Percentiles rank a stretch among this genome's conserved stretches.
phyloP scores from a whole-genome alignment of 2,329 filamentous ascomycete genomes.

The Tolypocladium tropicale region DNA sequence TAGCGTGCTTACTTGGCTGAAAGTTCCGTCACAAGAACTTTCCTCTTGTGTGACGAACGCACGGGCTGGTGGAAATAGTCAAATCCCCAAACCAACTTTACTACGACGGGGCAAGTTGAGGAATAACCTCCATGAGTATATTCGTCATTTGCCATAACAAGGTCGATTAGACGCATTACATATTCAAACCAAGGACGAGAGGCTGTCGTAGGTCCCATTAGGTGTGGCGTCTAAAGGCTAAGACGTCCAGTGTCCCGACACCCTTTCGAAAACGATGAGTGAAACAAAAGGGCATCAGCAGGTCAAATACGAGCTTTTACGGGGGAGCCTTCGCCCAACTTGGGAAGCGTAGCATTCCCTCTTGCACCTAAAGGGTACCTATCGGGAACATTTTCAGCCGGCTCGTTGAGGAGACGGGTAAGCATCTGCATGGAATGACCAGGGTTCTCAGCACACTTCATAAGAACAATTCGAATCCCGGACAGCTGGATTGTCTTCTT shows the following conservation, averaged over 20 bases:
- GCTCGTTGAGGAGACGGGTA: neutral
- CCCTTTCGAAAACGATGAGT: neutral
- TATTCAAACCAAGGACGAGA: too few species aligned
- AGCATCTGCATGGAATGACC: neutral
- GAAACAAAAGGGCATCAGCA: neutral
- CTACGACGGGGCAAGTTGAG: too few species aligned
- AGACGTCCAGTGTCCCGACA: neutral
- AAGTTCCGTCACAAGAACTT: too few species aligned
- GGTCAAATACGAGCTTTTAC: neutral
- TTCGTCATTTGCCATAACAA: too few species aligned
- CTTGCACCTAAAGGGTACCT: neutral
- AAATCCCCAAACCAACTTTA: too few species aligned
- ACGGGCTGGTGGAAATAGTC: too few species aligned
- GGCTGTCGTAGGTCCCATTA: too few species aligned
- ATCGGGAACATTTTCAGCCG: neutral
- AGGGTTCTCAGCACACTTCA: neutral
- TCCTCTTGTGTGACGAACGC: too few species aligned
- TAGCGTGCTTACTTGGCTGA: too few species aligned
- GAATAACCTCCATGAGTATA: too few species aligned
- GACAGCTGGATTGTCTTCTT: neutral
- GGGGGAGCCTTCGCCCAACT: neutral
- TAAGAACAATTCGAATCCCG: neutral
- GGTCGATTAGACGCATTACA: neutral
- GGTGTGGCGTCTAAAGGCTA: too few species aligned
- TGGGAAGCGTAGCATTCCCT: neutral